A percentile compares a stretch with the other conserved stretches of the same genome.
phyloP scores from a whole-genome alignment of 805 yeast genomes.

The Metschnikowia shivogae region DNA sequence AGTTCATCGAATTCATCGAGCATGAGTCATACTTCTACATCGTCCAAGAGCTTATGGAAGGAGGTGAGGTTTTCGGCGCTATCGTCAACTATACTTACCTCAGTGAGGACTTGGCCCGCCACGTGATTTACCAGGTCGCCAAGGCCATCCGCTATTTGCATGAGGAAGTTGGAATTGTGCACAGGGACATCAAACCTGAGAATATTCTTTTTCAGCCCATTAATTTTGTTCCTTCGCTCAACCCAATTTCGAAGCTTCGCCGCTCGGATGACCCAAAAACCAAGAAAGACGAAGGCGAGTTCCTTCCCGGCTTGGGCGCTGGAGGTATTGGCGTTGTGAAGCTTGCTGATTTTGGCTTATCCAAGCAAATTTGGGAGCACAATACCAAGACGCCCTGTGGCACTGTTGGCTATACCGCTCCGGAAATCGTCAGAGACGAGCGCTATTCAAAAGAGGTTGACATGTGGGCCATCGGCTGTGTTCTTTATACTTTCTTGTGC shows the following conservation, averaged over 20 bases:
- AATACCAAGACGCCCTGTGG: constrained; percentile 70
- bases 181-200: constrained; percentile 80
- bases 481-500: constrained; percentile 61
- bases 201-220: constrained; percentile 63
- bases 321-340: constrained; percentile 63
- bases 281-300: constrained; percentile 61
- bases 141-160: constrained; percentile 67
- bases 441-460: constrained; percentile 65
- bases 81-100: constrained; percentile 75
- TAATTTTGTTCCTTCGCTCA: constrained; percentile 42
- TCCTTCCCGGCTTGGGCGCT: constrained; percentile 50
- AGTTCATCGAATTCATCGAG: constrained; percentile 52
- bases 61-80: constrained; percentile 80
- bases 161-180: constrained; percentile 58
- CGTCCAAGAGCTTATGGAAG: constrained; percentile 63
- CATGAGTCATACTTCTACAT: constrained; percentile 53
- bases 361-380: constrained; percentile 45
- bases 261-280: constrained; percentile 52
- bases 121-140: constrained; percentile 69
- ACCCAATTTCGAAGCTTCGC: constrained; percentile 38
- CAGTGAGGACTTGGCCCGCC: constrained; percentile 67
- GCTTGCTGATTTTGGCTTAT: constrained; percentile 67
- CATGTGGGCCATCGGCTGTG: constrained; percentile 73
- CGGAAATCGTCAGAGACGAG: constrained; percentile 55
- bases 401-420: constrained; percentile 73